Evolutionary conservation across 768 basidiomycete genomes (phyloP).

Genomic region (Hydnum rufescens): DNA sequence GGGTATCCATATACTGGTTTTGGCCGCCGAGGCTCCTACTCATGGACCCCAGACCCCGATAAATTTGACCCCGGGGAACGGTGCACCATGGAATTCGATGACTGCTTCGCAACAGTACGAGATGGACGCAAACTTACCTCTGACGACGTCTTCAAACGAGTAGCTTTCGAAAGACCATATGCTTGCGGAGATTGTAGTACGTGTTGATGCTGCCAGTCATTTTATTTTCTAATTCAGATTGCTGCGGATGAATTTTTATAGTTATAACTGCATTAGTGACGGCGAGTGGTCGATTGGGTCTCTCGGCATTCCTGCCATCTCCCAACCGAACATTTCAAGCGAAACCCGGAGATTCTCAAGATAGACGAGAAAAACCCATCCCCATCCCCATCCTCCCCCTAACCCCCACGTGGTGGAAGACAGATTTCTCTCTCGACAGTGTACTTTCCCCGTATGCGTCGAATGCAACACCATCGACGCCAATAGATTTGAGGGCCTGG

Average conservation of each 20-base stretch:
- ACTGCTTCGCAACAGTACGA: constrained; percentile 13
- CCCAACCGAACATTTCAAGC: constrained; percentile 1
- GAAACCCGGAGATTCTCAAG: not conserved
- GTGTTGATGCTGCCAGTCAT: not conserved
- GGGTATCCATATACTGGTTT: constrained; percentile 13
- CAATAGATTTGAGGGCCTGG: constrained; percentile 6
- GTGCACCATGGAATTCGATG: constrained; percentile 12
- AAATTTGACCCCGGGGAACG: not conserved
- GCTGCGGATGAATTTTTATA: not conserved
- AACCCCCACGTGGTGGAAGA: constrained; percentile 9
- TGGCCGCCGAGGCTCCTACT: not conserved
- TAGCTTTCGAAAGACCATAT: constrained; percentile 12
- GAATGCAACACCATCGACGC: not conserved
- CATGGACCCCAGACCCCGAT: not conserved
- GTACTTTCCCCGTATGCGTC: constrained; percentile 5
- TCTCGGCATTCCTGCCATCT: constrained; percentile 15
- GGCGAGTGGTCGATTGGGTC: constrained; percentile 11
- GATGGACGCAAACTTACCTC: not conserved
- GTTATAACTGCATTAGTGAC: constrained; percentile 13
- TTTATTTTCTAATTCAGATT: not conserved
- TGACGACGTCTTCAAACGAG: constrained; percentile 11
- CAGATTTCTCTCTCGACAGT: constrained; percentile 9
- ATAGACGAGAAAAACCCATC: not conserved
- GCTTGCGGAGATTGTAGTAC: constrained; percentile 15
- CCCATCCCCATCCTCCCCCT: constrained; percentile 10